Conservation (phyloP, 1,284 basidiomycete genomes). For the Fomitopsis schrenkii region DNA sequence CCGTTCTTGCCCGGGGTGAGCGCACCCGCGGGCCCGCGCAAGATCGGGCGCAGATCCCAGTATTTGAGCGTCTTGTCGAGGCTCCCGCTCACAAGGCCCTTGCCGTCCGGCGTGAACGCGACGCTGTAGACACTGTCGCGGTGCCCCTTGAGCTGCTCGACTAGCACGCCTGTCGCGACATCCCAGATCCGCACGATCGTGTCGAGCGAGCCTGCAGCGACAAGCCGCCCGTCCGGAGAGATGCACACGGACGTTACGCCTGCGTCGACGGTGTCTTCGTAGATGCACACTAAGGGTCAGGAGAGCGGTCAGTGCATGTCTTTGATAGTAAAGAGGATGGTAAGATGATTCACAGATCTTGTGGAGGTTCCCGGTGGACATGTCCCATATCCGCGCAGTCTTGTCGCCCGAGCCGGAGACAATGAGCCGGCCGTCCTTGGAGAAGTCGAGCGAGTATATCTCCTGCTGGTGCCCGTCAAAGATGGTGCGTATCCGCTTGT, state of each 20-base stretch:
- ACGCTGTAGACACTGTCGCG: conserved; percentile 77
- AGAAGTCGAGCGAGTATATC: conserved; percentile 86
- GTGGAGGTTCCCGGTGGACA: conserved; percentile 53
- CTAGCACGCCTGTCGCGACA: conserved; percentile 57
- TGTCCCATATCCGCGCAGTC: conserved; percentile 82
- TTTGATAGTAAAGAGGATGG: background rate
- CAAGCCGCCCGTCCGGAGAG: conserved; percentile 62
- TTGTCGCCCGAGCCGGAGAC: conserved; percentile 84
- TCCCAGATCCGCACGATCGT: conserved; percentile 76
- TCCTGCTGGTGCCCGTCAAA: conserved; percentile 85
- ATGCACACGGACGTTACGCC: conserved; percentile 67
- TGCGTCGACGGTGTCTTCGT: conserved; percentile 48
- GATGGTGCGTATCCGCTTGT: conserved; percentile 62
- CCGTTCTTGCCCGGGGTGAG: conserved; percentile 20
- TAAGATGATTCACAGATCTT: conserved; percentile 25
- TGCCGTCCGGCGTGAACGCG: conserved; percentile 72
- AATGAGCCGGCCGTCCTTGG: conserved; percentile 70
- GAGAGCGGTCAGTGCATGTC: background rate
- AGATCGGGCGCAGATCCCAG: conserved; percentile 54
- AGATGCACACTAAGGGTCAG: conserved; percentile 27
- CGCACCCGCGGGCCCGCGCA: conserved; percentile 12
- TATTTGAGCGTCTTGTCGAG: conserved; percentile 75
- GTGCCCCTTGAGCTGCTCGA: conserved; percentile 70
- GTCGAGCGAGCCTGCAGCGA: conserved; percentile 73
- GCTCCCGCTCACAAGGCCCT: conserved; percentile 62